Base-by-base conservation (phyloP, 257 asterid genomes). In the Gentiana macrophylla region DNA sequence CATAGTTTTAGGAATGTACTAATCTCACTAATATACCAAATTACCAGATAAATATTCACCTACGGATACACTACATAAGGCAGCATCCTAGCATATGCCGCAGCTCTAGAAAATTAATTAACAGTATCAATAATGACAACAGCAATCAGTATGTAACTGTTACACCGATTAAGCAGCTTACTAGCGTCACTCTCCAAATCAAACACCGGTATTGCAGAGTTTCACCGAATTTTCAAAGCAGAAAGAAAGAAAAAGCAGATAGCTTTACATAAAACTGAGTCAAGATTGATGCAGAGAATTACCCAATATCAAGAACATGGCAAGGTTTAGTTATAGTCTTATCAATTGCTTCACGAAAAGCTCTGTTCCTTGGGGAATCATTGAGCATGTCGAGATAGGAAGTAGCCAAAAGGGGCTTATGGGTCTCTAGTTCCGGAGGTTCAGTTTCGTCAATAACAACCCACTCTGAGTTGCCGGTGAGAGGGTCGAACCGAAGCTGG, bases 251-350 rank as follows among this genome's bases (percentile, higher is more conserved):
- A 15, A 9, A 55, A 67, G n/a, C 12, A 53, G 37, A 12, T 44
- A 33, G 51, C 44, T 0, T 11, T 8, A 46, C 12, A 56, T 2
- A 51, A 36, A 15, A 5, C 4, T n/a, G 47, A 53, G 61, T 15
- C 9, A 45, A 1, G 1, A 45, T 32, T 4, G 15, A 10, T 41
- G 44, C 13, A 12, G 32, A 2, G 7, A n/a, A 10, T 37, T 84
- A 86, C 98, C 98, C 98, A 53, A 91, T 91, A 70, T 91, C 98
- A 53, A 91, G 98, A 55, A 87, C 95, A 74, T 80, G 96, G 80
- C 95, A 91, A 63, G 96, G 90, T 37, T 61, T 64, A 55, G 87
- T 79, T 45, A 87, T 59, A 6, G 95, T 83, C 51, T 79, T 91
- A 8, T 91, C 84, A 72, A 87, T 87, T 67, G 96, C 98, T 61